Percentiles rank a stretch among this genome's conserved stretches.
Conservation (phyloP, 768 basidiomycete species). For the Rhizopogon salebrosus region DNA sequence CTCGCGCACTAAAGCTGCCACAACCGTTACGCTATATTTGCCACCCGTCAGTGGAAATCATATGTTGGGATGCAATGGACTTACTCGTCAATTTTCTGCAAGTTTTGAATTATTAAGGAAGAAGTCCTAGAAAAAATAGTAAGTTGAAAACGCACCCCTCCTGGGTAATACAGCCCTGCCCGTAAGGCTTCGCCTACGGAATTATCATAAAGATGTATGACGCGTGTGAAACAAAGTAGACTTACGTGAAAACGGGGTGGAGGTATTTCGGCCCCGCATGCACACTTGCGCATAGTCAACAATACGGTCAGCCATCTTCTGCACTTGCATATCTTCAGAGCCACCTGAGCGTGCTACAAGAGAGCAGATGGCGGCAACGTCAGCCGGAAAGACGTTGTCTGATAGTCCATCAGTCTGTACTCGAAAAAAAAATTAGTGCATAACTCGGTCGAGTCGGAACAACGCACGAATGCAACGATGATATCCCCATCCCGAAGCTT, state of each 20-base stretch:
- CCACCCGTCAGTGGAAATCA: constrained; percentile 10
- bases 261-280: constrained; percentile 60
- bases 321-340: constrained; percentile 57
- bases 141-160: constrained; percentile 56
- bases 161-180: constrained; percentile 59
- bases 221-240: constrained; percentile 6
- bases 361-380: constrained; percentile 66
- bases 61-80: constrained; percentile 21
- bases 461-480: constrained; percentile 42
- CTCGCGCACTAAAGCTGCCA: constrained; percentile 66
- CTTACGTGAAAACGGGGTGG: constrained; percentile 74
- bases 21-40: constrained; percentile 56
- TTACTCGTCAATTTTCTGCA: constrained; percentile 78
- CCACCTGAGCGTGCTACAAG: constrained; percentile 53
- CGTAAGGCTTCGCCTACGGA: constrained; percentile 55
- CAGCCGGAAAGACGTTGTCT: constrained; percentile 59
- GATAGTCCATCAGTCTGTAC: constrained; percentile 50
- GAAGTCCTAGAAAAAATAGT: constrained; percentile 1
- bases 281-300: constrained; percentile 64
- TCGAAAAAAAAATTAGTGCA: neutral
- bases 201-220: constrained; percentile 6
- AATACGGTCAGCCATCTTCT: constrained; percentile 67
- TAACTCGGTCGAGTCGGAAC: neutral
- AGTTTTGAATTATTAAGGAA: constrained; percentile 3
- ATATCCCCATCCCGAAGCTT: constrained; percentile 50